Evolutionary conservation across 768 basidiomycete genomes (phyloP).

Genomic region (Sporobolomyces roseus): DNA sequence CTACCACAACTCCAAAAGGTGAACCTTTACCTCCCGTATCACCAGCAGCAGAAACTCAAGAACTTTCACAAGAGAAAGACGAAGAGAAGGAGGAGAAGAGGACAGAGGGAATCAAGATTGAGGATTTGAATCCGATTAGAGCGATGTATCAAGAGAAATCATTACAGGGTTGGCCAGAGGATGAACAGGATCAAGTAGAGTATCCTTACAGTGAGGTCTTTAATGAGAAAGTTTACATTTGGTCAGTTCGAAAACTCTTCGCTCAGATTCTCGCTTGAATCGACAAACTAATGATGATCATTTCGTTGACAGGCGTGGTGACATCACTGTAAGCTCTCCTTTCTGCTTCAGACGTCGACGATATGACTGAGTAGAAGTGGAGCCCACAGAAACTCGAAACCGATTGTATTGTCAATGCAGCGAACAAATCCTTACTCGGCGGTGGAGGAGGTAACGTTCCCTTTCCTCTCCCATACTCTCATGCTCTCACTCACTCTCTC

Average conservation of each 20-base stretch:
- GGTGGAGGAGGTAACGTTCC: conserved; percentile 24
- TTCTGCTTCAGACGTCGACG: too few relatives aligned
- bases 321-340: conserved; percentile 23
- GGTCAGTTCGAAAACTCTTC: conserved; percentile 4
- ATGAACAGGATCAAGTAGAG: background rate
- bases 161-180: conserved; percentile 1
- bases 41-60: background rate
- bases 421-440: conserved; percentile 34
- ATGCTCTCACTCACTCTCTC: too few relatives aligned
- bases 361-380: background rate
- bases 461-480: background rate
- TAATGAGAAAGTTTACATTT: conserved; percentile 31
- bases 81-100: background rate
- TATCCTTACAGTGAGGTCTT: conserved; percentile 5
- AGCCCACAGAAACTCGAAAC: conserved; percentile 21
- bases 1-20: too few relatives aligned
- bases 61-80: background rate
- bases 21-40: too few relatives aligned
- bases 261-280: background rate
- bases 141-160: background rate
- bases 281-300: too few relatives aligned
- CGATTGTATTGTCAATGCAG: conserved; percentile 41
- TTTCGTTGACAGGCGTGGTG: conserved; percentile 38
- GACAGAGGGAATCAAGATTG: background rate
- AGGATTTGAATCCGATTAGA: background rate